Evolutionary conservation across 257 asterid species (phyloP).

Genomic region (Solanum sejunctum): DNA sequence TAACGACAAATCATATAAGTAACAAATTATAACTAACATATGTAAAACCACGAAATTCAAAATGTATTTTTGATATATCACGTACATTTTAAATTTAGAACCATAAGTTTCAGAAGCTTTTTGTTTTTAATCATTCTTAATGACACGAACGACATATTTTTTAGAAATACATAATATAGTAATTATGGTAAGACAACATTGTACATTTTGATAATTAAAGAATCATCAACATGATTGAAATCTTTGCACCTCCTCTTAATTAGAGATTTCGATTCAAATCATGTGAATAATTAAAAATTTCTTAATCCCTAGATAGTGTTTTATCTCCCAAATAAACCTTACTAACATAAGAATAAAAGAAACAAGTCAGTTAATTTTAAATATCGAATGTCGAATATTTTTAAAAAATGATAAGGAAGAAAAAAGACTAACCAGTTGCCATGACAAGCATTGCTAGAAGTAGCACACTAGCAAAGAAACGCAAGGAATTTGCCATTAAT

Average conservation of each 20-base stretch:
- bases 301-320: too few species aligned
- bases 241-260: background rate
- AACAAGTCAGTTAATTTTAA: background rate
- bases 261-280: background rate
- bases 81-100: background rate
- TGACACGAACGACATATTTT: too few species aligned
- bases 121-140: too few species aligned
- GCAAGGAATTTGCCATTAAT: background rate
- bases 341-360: background rate
- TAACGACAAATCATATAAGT: background rate
- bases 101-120: too few species aligned
- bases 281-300: background rate
- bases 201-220: too few species aligned
- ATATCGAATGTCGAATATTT: too few species aligned
- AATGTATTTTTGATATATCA: too few species aligned
- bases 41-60: too few species aligned
- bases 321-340: too few species aligned
- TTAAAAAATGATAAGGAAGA: background rate
- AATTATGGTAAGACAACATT: too few species aligned
- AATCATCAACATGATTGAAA: background rate
- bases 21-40: too few species aligned
- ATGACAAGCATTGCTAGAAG: background rate
- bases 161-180: too few species aligned
- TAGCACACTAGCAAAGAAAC: background rate
- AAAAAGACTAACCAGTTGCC: background rate